Conservation (phyloP, 306 rosid species). For the Carpinus fangiana region DNA sequence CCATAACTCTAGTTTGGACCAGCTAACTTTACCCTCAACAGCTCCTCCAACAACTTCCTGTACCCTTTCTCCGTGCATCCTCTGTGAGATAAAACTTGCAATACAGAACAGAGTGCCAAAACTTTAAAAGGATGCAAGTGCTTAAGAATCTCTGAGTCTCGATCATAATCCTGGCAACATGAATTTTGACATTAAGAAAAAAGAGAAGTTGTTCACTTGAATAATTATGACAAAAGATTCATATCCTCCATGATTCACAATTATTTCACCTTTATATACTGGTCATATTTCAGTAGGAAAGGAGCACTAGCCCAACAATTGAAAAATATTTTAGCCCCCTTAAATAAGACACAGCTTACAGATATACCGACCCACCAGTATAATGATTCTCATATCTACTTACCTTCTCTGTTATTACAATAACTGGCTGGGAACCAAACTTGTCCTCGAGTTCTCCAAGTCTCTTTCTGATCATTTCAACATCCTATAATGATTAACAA, state of each 20-base stretch:
- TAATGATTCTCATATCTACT: conserved; percentile 11
- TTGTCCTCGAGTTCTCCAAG: conserved; percentile 56
- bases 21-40: conserved; percentile 31
- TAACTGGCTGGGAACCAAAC: conserved; percentile 58
- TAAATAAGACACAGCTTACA: not conserved
- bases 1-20: not conserved
- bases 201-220: not conserved
- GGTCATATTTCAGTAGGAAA: not conserved
- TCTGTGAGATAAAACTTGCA: conserved; percentile 44
- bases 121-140: conserved; percentile 55
- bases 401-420: conserved; percentile 86
- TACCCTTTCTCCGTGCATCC: conserved; percentile 59
- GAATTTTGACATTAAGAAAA: conserved; percentile 5
- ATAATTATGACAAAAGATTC: not conserved
- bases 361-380: not conserved
- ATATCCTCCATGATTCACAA: not conserved
- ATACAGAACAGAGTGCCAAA: conserved; percentile 57
- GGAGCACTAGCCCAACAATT: not conserved
- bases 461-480: conserved; percentile 48
- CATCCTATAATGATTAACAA: conserved; percentile 49
- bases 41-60: conserved; percentile 56
- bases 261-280: not conserved
- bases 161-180: conserved; percentile 75
- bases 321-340: not conserved
- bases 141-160: conserved; percentile 64